Base-by-base conservation (phyloP, 2,329 filamentous ascomycete species). In the Magnaporthiopsis poae region DNA sequence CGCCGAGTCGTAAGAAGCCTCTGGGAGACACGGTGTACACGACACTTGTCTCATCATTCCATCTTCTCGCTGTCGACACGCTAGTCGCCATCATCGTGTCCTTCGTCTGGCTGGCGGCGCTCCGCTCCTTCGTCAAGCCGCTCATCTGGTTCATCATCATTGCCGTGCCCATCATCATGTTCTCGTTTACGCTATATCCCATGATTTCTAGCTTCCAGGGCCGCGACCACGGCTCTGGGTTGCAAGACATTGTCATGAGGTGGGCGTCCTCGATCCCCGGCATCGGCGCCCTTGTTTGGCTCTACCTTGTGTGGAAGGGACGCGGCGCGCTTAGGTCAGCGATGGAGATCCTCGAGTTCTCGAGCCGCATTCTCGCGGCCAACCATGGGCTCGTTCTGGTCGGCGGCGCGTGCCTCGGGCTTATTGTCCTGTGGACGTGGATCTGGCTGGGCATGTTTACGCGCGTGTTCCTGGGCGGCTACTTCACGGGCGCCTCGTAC, bases 381-480 rank as follows among this genome's bases (percentile, higher is more conserved):
- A 96, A 96, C 73, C 88, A 92, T 12, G 91, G 90, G 2, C 83
- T 99, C 27, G 82, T 98, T 46, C 75, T 90, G 1, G 85, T 97
- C n/a, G 95, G 95, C 2, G 89, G 97, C 72, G 86, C 83, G 13
- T 90, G 89, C 29, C 83, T 98, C 18, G 84, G 81, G 8, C 80
- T 88, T 33, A 89, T 96, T 61, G 90, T 97, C 12, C 80, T 86
- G 18, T 98, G 93, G 90, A 97, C 93, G 0, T 99, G 95, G 95
- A 77, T 90, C 8, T 99, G 95, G 95, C 86, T 98, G 71, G 88
- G 88, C 72, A 97, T 99, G 92, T 98, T 99, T 77, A 94, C 93
- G 9, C 86, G 92, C 61, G 88, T 98, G 67, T 99, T 99, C 76
- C 86, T 98, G 68, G 92, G 91, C n/a, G 95, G 95, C 0, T 90